These are phyloP conservation scores for Daldinia sp. DNA, from an alignment of 2,329 filamentous ascomycete species.

Conservation along the genomic window DNA sequence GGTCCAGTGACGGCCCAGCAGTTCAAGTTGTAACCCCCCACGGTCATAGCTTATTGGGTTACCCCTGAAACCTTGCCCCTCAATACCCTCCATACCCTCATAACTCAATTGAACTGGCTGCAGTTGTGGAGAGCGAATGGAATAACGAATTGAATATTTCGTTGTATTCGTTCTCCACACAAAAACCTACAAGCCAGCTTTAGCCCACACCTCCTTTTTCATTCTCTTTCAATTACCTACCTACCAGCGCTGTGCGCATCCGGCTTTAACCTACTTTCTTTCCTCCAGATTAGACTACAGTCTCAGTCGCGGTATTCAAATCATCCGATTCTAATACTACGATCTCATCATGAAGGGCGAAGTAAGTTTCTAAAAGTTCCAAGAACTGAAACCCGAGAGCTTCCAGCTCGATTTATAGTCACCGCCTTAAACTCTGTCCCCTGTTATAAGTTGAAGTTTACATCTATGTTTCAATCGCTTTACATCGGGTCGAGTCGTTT, in stretches of 20 bases:
- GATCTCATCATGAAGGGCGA: conserved; percentile 63
- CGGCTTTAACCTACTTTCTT: conserved; percentile 17
- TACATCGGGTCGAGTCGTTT: background rate
- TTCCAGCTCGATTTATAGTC: conserved; percentile 12
- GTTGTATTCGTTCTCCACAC: conserved; percentile 29
- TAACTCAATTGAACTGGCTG: conserved; percentile 14
- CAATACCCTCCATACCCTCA: too few relatives aligned
- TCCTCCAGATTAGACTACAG: conserved; percentile 27
- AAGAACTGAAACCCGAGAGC: background rate
- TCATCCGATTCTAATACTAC: conserved; percentile 26
- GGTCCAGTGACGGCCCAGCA: background rate
- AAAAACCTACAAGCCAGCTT: conserved; percentile 33
- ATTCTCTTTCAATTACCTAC: conserved; percentile 19
- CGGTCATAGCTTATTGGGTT: conserved; percentile 21
- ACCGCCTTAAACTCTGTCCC: background rate
- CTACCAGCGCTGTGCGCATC: conserved; percentile 43
- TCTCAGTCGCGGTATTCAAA: conserved; percentile 29
- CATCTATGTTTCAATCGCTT: conserved; percentile 6
- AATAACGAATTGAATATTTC: conserved; percentile 20
- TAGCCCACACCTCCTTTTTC: conserved; percentile 45
- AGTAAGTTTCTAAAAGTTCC: conserved; percentile 51
- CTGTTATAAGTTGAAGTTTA: conserved; percentile 13
- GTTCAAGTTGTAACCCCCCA: conserved; percentile 5
- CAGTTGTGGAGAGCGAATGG: conserved; percentile 9
- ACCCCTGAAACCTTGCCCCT: conserved; percentile 38